Percentiles rank a stretch among this genome's conserved stretches.
Conservation (phyloP, 441 rosid genomes). For the Gossypium armourianum region DNA sequence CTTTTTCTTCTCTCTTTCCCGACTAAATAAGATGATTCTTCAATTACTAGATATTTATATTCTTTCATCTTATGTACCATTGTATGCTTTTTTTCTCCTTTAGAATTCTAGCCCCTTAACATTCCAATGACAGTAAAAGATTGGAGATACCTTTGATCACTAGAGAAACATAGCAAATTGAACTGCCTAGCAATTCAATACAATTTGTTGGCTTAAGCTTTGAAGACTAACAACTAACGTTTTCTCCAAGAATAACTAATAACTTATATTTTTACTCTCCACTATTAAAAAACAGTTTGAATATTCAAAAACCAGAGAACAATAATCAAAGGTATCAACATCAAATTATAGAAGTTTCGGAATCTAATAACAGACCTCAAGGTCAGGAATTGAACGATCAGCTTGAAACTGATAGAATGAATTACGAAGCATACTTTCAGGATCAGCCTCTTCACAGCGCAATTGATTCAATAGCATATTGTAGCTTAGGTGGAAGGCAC, state of each 20-base stretch:
- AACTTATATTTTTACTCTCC: not conserved
- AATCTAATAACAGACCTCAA: constrained; percentile 45
- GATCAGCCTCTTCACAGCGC: constrained; percentile 86
- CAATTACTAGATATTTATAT: not conserved
- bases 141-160: not conserved
- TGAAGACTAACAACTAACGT: not conserved
- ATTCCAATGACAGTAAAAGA: not conserved
- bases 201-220: constrained; percentile 1
- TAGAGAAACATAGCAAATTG: not conserved
- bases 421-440: constrained; percentile 88
- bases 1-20: not conserved
- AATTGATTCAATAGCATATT: constrained; percentile 96
- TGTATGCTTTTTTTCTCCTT: not conserved
- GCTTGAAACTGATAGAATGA: constrained; percentile 98
- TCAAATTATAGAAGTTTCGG: not conserved
- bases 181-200: constrained; percentile 1
- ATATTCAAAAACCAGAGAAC: not conserved
- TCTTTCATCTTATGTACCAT: not conserved
- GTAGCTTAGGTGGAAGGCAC: constrained; percentile 95
- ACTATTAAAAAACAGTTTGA: not conserved
- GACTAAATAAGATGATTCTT: not conserved
- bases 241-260: not conserved
- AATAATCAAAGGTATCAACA: not conserved
- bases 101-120: constrained; percentile 1
- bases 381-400: constrained; percentile 79